These are phyloP conservation scores for Castanopsis chinensis DNA, from an alignment of 306 rosid species.

Conservation along the genomic window DNA sequence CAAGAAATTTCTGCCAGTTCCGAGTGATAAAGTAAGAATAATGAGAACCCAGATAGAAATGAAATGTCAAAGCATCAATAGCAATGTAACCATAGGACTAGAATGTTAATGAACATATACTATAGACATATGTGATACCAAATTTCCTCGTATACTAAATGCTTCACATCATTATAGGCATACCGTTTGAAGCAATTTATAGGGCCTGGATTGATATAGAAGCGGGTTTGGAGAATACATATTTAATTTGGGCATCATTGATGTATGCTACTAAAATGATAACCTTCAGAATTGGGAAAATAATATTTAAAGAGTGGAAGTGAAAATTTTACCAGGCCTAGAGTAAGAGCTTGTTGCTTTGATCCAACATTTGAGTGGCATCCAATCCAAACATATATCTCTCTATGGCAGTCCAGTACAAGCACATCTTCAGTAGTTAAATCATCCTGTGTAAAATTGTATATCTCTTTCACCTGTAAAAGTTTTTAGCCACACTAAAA, in stretches of 20 bases:
- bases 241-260: not conserved
- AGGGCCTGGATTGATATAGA: not conserved
- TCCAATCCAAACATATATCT: constrained; percentile 91
- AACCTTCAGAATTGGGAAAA: not conserved
- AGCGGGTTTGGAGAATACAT: not conserved
- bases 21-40: constrained; percentile 16
- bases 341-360: constrained; percentile 79
- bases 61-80: not conserved
- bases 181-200: not conserved
- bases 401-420: constrained; percentile 79
- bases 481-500: constrained; percentile 20
- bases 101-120: not conserved
- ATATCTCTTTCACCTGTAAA: constrained; percentile 87
- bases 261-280: not conserved
- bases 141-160: not conserved
- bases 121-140: not conserved
- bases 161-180: not conserved
- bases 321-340: constrained; percentile 58
- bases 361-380: constrained; percentile 64
- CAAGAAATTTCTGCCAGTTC: constrained; percentile 75
- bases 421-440: constrained; percentile 83
- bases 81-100: not conserved
- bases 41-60: constrained; percentile 1
- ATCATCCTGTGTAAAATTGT: constrained; percentile 91
- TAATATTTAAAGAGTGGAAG: not conserved